These are phyloP conservation scores for Gossypium rotundifolium DNA, from an alignment of 345 rosid species.

Conservation along the genomic window DNA sequence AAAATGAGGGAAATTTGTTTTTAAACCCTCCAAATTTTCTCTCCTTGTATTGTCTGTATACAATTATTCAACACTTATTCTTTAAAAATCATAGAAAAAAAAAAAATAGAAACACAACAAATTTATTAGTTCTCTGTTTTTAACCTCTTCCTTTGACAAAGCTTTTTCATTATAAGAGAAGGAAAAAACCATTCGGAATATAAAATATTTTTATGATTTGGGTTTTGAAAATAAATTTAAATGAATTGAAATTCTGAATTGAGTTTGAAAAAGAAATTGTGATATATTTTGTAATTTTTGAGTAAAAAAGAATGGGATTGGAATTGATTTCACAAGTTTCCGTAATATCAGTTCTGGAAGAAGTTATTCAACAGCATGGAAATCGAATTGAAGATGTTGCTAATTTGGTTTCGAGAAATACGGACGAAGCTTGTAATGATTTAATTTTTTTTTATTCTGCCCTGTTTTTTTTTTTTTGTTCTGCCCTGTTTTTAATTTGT, in stretches of 20 bases:
- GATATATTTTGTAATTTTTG: background rate
- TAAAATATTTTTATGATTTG: background rate
- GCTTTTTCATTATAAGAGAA: background rate
- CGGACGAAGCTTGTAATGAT: conserved; percentile 70
- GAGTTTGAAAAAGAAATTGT: background rate
- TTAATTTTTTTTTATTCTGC: background rate
- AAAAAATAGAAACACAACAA: background rate
- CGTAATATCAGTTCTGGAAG: conserved; percentile 67
- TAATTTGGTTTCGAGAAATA: conserved; percentile 39
- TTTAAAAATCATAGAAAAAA: background rate
- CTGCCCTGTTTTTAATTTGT: conserved; percentile 6
- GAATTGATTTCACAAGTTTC: conserved; percentile 45
- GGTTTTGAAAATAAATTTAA: background rate
- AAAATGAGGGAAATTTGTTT: conserved; percentile 20
- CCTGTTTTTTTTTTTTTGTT: background rate
- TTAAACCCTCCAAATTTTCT: conserved; percentile 1
- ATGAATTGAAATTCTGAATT: background rate
- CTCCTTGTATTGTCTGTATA: conserved; percentile 12
- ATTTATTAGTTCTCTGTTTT: background rate
- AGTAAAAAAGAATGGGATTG: conserved; percentile 35
- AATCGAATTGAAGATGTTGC: conserved; percentile 29
- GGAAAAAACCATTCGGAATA: no score
- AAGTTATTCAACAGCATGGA: conserved; percentile 61
- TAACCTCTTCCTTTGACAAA: conserved; percentile 8
- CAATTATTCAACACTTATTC: background rate